Evolutionary conservation across 2,329 filamentous ascomycete species (phyloP).

Genomic region (Colletotrichum costaricense): DNA sequence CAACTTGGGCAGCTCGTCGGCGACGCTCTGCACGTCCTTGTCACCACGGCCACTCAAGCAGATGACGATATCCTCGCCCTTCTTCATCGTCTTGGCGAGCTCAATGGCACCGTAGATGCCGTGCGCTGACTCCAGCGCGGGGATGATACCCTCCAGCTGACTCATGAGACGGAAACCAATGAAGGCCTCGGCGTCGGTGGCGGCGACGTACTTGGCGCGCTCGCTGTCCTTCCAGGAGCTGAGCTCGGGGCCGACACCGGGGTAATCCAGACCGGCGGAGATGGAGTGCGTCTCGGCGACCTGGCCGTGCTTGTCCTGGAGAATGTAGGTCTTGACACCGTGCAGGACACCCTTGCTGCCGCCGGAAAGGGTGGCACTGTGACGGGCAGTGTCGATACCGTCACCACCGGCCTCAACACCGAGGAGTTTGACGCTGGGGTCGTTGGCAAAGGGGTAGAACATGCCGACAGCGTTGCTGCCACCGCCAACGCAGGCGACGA

Average conservation of each 20-base stretch:
- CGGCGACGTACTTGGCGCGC: conserved; percentile 88
- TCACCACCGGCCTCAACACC: conserved; percentile 97
- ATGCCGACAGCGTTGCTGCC: conserved; percentile 96
- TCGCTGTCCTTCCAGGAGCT: conserved; percentile 91
- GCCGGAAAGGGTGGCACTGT: conserved; percentile 88
- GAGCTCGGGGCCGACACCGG: conserved; percentile 94
- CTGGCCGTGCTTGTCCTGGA: conserved; percentile 93
- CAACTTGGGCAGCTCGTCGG: conserved; percentile 89
- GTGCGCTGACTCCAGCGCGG: conserved; percentile 92
- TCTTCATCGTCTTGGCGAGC: conserved; percentile 90
- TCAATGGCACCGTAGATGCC: conserved; percentile 91
- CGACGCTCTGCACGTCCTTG: conserved; percentile 98
- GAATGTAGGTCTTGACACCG: conserved; percentile 93
- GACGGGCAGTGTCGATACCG: conserved; percentile 84
- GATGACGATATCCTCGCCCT: conserved; percentile 91
- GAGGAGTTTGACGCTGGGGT: conserved; percentile 85
- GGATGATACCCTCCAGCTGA: conserved; percentile 95
- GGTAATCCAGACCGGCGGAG: conserved; percentile 96
- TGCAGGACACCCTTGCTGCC: conserved; percentile 94
- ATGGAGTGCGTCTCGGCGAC: conserved; percentile 96
- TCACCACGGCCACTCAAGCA: conserved; percentile 94
- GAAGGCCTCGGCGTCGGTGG: conserved; percentile 92
- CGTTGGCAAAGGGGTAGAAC: conserved; percentile 96
- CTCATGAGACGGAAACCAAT: conserved; percentile 86
- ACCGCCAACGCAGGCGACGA: conserved; percentile 96